phyloP scores from a whole-genome alignment of 192 early-diverging fungal species.

The Entrophospora sp. region DNA sequence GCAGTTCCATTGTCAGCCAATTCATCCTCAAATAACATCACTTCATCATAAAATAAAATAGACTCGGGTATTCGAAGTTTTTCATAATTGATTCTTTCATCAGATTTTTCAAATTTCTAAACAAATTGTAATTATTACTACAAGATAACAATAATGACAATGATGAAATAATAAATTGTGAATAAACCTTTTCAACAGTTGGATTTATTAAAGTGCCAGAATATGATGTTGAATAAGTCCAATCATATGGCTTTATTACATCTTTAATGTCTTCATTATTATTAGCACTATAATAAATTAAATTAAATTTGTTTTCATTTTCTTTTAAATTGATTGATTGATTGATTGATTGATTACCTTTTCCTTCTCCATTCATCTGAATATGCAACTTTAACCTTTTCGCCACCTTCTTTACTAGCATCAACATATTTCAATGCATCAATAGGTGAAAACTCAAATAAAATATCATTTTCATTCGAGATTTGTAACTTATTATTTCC shows the following conservation, averaged over 20 bases:
- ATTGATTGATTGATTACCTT: constrained; percentile 55
- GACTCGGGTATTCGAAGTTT: constrained; percentile 68
- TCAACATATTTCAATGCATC: constrained; percentile 72
- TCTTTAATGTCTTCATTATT: constrained; percentile 65
- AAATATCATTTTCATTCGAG: constrained; percentile 44
- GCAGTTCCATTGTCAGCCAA: constrained; percentile 90
- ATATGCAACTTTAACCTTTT: constrained; percentile 76
- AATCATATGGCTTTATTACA: constrained; percentile 91
- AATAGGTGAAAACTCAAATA: constrained; percentile 53
- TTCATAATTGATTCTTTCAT: constrained; percentile 62
- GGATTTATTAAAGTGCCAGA: constrained; percentile 43
- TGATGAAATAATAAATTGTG: no score
- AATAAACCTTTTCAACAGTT: background rate
- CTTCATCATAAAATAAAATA: constrained; percentile 92
- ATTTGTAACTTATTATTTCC: constrained; percentile 73
- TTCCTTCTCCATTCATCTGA: constrained; percentile 79
- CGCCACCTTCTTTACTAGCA: constrained; percentile 52
- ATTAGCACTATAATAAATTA: constrained; percentile 24
- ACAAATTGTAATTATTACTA: no score
- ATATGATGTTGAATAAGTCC: constrained; percentile 90
- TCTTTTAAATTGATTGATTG: no score
- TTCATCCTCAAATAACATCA: constrained; percentile 93
- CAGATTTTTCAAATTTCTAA: constrained; percentile 27
- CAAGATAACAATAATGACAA: no score
- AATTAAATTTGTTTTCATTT: background rate